Conservation (phyloP, 2,329 filamentous ascomycete genomes). For the Didymella exigua region DNA sequence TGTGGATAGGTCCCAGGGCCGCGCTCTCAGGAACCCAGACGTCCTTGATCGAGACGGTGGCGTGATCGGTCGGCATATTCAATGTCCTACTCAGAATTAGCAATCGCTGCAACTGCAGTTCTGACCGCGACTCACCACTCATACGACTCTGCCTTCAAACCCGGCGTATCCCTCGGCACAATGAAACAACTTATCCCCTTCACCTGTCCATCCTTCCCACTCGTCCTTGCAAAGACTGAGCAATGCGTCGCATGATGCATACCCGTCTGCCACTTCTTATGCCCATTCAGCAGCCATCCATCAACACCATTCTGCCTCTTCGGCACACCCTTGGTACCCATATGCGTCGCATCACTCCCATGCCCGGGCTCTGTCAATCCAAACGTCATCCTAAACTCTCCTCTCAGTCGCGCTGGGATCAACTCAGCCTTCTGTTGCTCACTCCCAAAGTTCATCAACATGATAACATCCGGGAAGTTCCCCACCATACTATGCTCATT, state of each 20-base stretch:
- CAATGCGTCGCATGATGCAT: constrained; percentile 67
- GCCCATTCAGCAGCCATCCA: constrained; percentile 62
- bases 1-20: constrained; percentile 59
- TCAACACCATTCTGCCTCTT: constrained; percentile 53
- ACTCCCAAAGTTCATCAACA: constrained; percentile 66
- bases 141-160: constrained; percentile 62
- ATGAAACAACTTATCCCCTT: constrained; percentile 67
- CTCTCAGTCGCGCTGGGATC: constrained; percentile 59
- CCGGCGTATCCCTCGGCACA: constrained; percentile 59
- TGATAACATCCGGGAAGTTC: constrained; percentile 67
- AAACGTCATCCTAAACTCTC: constrained; percentile 64
- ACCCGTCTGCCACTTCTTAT: constrained; percentile 70
- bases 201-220: constrained; percentile 58
- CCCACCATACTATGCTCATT: constrained; percentile 68
- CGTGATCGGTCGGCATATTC: constrained; percentile 71
- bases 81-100: constrained; percentile 55
- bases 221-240: constrained; percentile 66
- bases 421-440: constrained; percentile 60
- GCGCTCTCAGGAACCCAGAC: constrained; percentile 62
- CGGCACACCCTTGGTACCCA: constrained; percentile 60
- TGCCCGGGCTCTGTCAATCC: constrained; percentile 67
- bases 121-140: constrained; percentile 53
- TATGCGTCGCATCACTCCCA: constrained; percentile 67
- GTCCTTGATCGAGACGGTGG: constrained; percentile 62
- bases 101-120: background rate